Percentiles rank a stretch among this genome's conserved stretches.
These are phyloP conservation scores for Epichloe aotearoae DNA, from an alignment of 2,329 filamentous ascomycete species.

Conservation along the genomic window DNA sequence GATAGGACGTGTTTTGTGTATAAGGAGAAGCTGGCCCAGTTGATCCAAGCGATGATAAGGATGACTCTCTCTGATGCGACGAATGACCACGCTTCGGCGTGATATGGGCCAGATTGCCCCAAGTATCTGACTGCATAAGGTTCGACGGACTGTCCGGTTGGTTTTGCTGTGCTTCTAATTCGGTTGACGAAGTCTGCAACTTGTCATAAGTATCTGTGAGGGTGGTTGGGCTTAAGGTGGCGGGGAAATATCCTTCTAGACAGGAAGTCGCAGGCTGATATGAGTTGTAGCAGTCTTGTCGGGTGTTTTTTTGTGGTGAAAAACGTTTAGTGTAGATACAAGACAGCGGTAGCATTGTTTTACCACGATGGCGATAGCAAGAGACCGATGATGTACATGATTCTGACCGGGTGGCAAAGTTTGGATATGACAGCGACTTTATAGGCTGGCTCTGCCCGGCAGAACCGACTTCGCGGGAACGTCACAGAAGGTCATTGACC, in stretches of 20 bases:
- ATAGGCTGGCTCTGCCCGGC: constrained; percentile 4
- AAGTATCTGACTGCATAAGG: constrained; percentile 30
- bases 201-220: neutral
- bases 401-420: constrained; percentile 2
- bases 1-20: constrained; percentile 40
- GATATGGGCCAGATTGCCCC: constrained; percentile 24
- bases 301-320: neutral
- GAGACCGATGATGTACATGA: neutral
- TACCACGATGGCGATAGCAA: neutral
- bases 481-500: constrained; percentile 6
- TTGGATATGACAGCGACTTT: constrained; percentile 3
- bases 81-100: constrained; percentile 26
- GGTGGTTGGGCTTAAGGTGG: neutral
- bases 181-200: neutral
- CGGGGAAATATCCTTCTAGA: neutral
- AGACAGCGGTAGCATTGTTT: neutral
- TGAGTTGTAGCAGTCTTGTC: neutral
- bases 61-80: constrained; percentile 46
- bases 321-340: neutral
- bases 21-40: constrained; percentile 47
- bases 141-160: constrained; percentile 7
- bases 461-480: constrained; percentile 6
- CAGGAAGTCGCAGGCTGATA: neutral
- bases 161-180: neutral
- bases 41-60: constrained; percentile 46